Evolutionary conservation across 257 asterid species (phyloP), one percentile per base, ranked within the genome.

Genomic region (Gynochthodes officinalis): DNA sequence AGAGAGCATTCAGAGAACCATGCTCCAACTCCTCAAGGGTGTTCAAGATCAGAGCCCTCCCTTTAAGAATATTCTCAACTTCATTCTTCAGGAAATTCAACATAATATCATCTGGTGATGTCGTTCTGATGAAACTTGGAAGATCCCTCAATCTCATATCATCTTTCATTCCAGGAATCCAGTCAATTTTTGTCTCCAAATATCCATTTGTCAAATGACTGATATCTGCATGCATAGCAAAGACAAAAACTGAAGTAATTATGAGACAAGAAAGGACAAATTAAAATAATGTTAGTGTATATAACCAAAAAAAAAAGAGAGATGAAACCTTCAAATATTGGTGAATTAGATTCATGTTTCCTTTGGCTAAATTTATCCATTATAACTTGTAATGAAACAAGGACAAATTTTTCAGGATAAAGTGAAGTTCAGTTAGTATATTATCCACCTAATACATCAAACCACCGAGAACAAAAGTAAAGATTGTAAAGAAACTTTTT

Each of bases 71-170:
- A 0, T 76, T 76, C 0, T 53, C 79, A 2, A 53, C 12, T 74
- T 84, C 88, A 21, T 33, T 55, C 0, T 77, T 52, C 2, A 81
- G 9, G 67, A 84, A 88, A 28, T 88, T 82, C 50, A 88, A 25
- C 84, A 84, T 71, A 12, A 25, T 7, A 73, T 88, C 93, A 2
- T 82, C 67, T 0, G 57, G 71, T 16, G 84, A 84, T 0, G 86
- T 84, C 15, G 90, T 88, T 57, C 93, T 39, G 70, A 88, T 69
- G 81, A 86, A 88, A 28, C 86, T 73, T 4, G 93, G 90, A 43
- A 88, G 49, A 57, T 88, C 93, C 64, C 78, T 74, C 7, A 88
- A 52, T n/a, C 75, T 27, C 2, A 88, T 60, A 49, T 79, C 65
- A 30, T n/a, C n/a, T 21, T 81, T 77, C 83, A 84, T 84, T 62